Conservation (phyloP, 2,329 filamentous ascomycete genomes). For the Fusarium sp. region DNA sequence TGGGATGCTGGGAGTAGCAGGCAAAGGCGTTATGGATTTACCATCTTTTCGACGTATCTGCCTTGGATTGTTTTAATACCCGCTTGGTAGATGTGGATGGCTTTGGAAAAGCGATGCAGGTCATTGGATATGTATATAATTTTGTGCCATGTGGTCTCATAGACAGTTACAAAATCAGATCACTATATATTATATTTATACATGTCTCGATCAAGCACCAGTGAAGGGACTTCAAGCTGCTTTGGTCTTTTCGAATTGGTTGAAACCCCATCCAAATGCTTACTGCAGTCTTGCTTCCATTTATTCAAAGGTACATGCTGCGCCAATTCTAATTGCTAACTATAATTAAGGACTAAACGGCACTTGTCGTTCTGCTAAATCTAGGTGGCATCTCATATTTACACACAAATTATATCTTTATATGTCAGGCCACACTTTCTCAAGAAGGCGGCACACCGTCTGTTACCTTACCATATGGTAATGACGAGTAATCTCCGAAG, state of each 20-base stretch:
- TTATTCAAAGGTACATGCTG: background rate
- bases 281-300: background rate
- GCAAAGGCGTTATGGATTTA: constrained; percentile 40
- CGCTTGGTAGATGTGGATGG: constrained; percentile 34
- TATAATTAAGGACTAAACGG: background rate
- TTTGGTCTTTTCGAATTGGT: background rate
- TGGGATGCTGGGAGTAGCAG: constrained; percentile 37
- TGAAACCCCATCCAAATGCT: background rate
- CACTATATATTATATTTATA: constrained; percentile 1
- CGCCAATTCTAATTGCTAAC: background rate
- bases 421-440: background rate
- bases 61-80: constrained; percentile 37
- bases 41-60: constrained; percentile 11
- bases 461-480: constrained; percentile 52
- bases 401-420: background rate
- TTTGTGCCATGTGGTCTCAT: constrained; percentile 28
- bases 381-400: background rate
- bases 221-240: too few relatives aligned
- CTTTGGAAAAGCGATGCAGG: constrained; percentile 37
- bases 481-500: constrained; percentile 60
- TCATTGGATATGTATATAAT: constrained; percentile 27
- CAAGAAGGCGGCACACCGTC: constrained; percentile 49
- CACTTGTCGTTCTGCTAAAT: background rate
- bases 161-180: constrained; percentile 34
- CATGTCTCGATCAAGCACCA: too few relatives aligned